Percentiles rank a stretch among this genome's conserved stretches.
Conservation (phyloP, 1,284 basidiomycete species). For the Rhodotorula sp. region DNA sequence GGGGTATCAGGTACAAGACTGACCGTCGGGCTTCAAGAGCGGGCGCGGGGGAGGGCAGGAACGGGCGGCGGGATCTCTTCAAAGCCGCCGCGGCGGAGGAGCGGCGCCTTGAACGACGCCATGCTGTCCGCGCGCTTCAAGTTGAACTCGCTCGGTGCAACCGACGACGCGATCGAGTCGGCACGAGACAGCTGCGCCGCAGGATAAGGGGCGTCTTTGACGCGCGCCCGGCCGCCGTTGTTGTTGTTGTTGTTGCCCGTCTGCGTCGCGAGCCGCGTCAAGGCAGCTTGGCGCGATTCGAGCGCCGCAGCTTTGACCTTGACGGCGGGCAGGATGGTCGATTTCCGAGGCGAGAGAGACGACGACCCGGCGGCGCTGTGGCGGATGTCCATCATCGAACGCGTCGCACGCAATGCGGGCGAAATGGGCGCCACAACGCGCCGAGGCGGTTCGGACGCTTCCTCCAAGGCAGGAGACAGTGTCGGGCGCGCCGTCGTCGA, state of each 20-base stretch:
- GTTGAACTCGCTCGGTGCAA: conserved; percentile 29
- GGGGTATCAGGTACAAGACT: background rate
- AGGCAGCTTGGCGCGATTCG: conserved; percentile 30
- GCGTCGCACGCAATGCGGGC: conserved; percentile 5
- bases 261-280: conserved; percentile 19
- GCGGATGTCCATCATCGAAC: background rate
- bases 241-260: background rate
- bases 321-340: conserved; percentile 17
- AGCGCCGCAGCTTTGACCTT: conserved; percentile 37
- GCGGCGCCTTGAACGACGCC: conserved; percentile 38
- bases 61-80: conserved; percentile 10
- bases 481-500: background rate
- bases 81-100: conserved; percentile 17
- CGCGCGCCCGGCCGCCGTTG: conserved; percentile 4
- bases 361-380: background rate
- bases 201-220: background rate
- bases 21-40: background rate
- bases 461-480: background rate
- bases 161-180: conserved; percentile 24
- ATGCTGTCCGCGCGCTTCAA: conserved; percentile 28
- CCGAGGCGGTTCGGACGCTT: conserved; percentile 6
- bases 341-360: conserved; percentile 5
- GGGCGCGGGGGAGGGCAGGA: background rate
- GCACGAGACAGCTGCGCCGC: conserved; percentile 18
- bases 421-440: conserved; percentile 12